phyloP scores from a whole-genome alignment of 305 asterid genomes.

The Fraxinus paxiana region DNA sequence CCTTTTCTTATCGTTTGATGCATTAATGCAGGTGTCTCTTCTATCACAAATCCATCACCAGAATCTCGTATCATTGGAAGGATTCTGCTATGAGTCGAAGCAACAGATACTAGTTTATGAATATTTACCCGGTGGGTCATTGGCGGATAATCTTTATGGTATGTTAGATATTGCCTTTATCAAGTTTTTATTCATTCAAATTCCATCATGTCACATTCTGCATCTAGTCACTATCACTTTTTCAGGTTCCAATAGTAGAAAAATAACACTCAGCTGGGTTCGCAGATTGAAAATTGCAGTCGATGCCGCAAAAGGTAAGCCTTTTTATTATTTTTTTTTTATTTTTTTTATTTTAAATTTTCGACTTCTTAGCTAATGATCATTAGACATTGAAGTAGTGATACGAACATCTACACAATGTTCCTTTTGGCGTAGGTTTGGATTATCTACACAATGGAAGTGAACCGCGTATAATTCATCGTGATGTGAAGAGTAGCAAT shows the following conservation, averaged over 20 bases:
- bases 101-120: constrained; percentile 91
- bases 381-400: background rate
- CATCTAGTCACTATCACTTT: constrained; percentile 5
- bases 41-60: constrained; percentile 74
- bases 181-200: background rate
- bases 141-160: constrained; percentile 88
- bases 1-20: background rate
- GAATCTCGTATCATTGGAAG: constrained; percentile 75
- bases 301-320: constrained; percentile 85
- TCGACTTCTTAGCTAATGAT: background rate
- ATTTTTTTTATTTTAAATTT: background rate
- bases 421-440: constrained; percentile 37
- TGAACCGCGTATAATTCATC: constrained; percentile 79
- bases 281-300: constrained; percentile 84
- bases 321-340: too few species aligned
- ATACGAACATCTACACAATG: background rate
- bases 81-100: constrained; percentile 80
- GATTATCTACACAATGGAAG: constrained; percentile 83
- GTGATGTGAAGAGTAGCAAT: constrained; percentile 88
- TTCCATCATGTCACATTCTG: background rate
- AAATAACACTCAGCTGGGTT: constrained; percentile 75
- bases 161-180: background rate
- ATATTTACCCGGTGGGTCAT: constrained; percentile 75
- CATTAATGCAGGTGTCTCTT: constrained; percentile 58
- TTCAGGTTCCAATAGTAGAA: constrained; percentile 70